Evolutionary conservation across 2,329 filamentous ascomycete genomes (phyloP).

Genomic region (Ilyonectria robusta): DNA sequence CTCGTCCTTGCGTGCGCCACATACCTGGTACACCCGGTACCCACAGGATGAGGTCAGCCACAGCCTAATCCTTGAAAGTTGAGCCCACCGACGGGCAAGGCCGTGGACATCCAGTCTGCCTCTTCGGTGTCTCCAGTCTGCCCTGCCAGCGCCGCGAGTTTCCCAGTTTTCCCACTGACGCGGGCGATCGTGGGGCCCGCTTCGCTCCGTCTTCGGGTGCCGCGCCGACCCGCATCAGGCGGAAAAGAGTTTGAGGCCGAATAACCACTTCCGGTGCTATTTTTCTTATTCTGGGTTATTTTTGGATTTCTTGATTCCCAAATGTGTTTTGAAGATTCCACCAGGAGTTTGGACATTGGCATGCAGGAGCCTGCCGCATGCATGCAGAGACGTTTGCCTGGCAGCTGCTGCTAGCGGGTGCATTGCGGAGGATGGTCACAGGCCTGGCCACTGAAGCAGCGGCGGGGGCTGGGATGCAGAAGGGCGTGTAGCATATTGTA

Average conservation of each 20-base stretch:
- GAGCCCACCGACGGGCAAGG: not conserved
- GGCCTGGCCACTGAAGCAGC: not conserved
- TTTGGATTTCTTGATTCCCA: slow-evolving; percentile 15
- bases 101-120: slow-evolving; percentile 10
- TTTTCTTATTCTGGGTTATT: slow-evolving; percentile 20
- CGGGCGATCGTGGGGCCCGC: slow-evolving; percentile 35
- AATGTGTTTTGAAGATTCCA: slow-evolving; percentile 1
- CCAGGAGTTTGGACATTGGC: not conserved
- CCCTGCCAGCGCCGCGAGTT: slow-evolving; percentile 14
- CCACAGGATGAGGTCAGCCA: slow-evolving; percentile 30
- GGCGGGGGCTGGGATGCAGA: not conserved
- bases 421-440: slow-evolving; percentile 17
- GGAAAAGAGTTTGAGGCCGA: slow-evolving; percentile 12
- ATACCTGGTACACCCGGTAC: not conserved
- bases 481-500: not conserved
- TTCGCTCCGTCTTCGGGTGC: slow-evolving; percentile 32
- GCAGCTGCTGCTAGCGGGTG: slow-evolving; percentile 16
- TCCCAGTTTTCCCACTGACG: slow-evolving; percentile 2
- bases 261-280: not conserved
- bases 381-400: slow-evolving; percentile 5
- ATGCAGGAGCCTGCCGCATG: slow-evolving; percentile 8
- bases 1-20: slow-evolving; percentile 30
- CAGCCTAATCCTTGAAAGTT: not conserved
- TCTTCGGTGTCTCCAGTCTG: slow-evolving; percentile 28
- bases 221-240: slow-evolving; percentile 35